Conservation (phyloP, 164 flowering plant species). For the Sextonia rubra region DNA sequence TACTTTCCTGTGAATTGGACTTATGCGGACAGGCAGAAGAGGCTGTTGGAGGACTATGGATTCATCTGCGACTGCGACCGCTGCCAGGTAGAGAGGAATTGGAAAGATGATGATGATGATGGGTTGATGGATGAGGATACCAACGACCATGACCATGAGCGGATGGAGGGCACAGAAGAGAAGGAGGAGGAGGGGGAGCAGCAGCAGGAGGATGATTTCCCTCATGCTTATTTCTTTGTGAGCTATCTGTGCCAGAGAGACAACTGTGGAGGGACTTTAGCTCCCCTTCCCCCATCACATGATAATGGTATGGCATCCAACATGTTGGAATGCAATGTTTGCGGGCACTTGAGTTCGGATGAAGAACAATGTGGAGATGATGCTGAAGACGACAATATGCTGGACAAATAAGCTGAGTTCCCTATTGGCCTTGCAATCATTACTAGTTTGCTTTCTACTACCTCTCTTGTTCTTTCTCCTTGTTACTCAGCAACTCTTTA, state of each 20-base stretch:
- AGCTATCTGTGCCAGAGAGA: conserved; percentile 59
- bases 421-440: background rate
- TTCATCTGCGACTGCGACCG: conserved; percentile 77
- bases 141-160: conserved; percentile 10
- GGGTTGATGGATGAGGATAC: conserved; percentile 32
- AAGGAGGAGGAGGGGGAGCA: conserved; percentile 14
- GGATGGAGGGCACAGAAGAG: conserved; percentile 18
- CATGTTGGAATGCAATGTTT: conserved; percentile 82
- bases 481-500: background rate
- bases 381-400: conserved; percentile 19
- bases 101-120: conserved; percentile 41
- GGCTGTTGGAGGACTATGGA: conserved; percentile 74
- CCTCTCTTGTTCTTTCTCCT: background rate
- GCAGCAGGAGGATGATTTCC: conserved; percentile 39
- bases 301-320: conserved; percentile 23
- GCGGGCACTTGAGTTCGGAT: conserved; percentile 46
- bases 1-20: conserved; percentile 75
- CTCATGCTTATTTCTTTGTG: conserved; percentile 81
- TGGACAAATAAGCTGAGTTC: conserved; percentile 13
- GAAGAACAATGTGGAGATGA: conserved; percentile 14
- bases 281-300: conserved; percentile 64
- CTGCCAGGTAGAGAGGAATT: conserved; percentile 69
- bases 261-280: conserved; percentile 78
- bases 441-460: background rate
- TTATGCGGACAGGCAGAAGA: conserved; percentile 50